Percentiles rank a stretch among this genome's conserved stretches.
These are phyloP conservation scores for Eucalyptus pauciflora DNA, from an alignment of 345 rosid genomes.

Conservation along the genomic window DNA sequence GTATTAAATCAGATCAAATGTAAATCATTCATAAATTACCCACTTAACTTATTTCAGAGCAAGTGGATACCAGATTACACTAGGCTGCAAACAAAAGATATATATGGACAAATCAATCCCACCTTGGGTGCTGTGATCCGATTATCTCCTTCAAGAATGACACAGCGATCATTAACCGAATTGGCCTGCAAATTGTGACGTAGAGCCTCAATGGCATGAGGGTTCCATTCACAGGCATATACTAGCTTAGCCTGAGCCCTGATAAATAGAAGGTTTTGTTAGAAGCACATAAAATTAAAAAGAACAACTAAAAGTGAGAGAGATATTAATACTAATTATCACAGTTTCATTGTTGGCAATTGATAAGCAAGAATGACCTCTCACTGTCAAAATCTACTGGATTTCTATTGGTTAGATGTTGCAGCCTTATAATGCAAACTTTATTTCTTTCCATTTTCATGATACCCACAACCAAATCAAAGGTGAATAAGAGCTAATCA, in stretches of 20 bases:
- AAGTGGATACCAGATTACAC: background rate
- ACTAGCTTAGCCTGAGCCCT: slow-evolving; percentile 86
- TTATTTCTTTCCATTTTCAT: background rate
- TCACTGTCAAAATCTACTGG: background rate
- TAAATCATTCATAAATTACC: background rate
- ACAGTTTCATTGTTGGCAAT: background rate
- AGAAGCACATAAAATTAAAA: background rate
- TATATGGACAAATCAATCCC: background rate
- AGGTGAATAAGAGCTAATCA: background rate
- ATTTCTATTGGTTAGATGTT: background rate
- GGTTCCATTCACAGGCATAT: slow-evolving; percentile 97
- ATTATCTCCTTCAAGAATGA: slow-evolving; percentile 85
- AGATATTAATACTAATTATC: background rate
- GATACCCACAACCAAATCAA: background rate
- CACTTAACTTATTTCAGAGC: background rate
- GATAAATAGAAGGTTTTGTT: background rate
- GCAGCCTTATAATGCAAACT: background rate
- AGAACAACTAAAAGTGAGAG: background rate
- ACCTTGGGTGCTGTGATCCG: slow-evolving; percentile 66
- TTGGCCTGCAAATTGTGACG: slow-evolving; percentile 54
- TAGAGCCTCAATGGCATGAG: slow-evolving; percentile 79
- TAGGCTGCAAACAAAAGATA: background rate
- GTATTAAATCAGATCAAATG: background rate
- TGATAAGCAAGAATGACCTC: background rate
- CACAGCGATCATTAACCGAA: slow-evolving; percentile 64